Percentiles rank a stretch among this genome's conserved stretches.
Evolutionary conservation across 306 rosid species (phyloP).

Genomic region (Urtica urens): DNA sequence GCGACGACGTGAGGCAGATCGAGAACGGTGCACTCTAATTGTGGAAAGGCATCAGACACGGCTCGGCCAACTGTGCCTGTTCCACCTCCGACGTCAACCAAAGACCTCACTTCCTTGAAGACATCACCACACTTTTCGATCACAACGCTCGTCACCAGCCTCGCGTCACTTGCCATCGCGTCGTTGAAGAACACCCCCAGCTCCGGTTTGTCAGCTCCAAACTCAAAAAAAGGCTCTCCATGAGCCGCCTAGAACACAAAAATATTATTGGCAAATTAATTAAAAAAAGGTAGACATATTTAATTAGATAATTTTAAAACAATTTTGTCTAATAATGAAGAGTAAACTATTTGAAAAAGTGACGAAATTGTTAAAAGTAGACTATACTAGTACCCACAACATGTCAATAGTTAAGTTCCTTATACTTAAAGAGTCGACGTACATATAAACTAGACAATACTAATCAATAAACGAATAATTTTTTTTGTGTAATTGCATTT

Average conservation of each 20-base stretch:
- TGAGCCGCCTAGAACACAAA: slow-evolving; percentile 21
- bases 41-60: slow-evolving; percentile 27
- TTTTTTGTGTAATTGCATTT: no score
- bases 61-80: slow-evolving; percentile 37
- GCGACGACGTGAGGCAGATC: slow-evolving; percentile 47
- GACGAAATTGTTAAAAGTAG: no score
- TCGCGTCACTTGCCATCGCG: slow-evolving; percentile 41
- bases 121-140: slow-evolving; percentile 26
- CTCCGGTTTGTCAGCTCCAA: slow-evolving; percentile 7
- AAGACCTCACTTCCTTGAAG: slow-evolving; percentile 25
- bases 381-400: no score
- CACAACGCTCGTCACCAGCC: slow-evolving; percentile 24
- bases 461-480: no score
- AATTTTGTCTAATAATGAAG: no score
- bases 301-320: no score
- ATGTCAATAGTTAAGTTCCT: no score
- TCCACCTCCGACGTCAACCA: slow-evolving; percentile 57
- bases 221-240: slow-evolving; percentile 35
- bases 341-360: no score
- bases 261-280: no score
- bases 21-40: slow-evolving; percentile 29
- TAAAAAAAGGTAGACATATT: no score
- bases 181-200: slow-evolving; percentile 23
- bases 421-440: no score
- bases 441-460: no score